Base-by-base conservation (phyloP, 2,329 filamentous ascomycete genomes). In the Neofusicoccum sp. region DNA sequence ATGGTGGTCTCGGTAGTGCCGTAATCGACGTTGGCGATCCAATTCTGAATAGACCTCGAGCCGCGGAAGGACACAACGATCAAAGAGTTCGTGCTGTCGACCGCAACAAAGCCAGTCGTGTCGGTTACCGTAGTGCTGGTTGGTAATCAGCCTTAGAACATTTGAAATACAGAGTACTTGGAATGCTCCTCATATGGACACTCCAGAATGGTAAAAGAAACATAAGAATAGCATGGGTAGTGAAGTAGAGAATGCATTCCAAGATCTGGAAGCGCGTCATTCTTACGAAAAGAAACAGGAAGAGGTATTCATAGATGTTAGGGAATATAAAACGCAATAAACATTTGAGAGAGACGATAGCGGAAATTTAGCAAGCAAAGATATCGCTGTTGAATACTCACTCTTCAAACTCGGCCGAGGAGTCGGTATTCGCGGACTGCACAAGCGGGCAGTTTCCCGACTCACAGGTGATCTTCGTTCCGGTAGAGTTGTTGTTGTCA, bases 21-120 rank as follows among this genome's bases (percentile, higher is more conserved):
- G 68, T 85, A 81, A 49, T 77, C 66, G 54, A 84, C 64, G 68
- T 90, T 83, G 60, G 84, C 80, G 67, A 89, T 78, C 81, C 82
- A 89, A 79, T 90, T 90, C 59, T 81, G 80, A 64, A 87, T 68
- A 44, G 83, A 85, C 64, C 75, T 74, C 58, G 83, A 85, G 67
- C 89, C 88, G 43, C 86, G 83, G 75, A 88, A 80, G 29, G 85
- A 80, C 41, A 88, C 72, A 48, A 90, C 83, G 64, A 90, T 86
- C 62, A 84, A 77, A 62, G 73, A 63, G 66, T 81, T 81, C 16
- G 80, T 81, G 5, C 70, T 67, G 68, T 83, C 81, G 28, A 72
- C 73, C 6, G 79, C 80, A 0, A 83, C 70, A 71, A 79, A 83
- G 16, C 81, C 81, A 0, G 80, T 79, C 1, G 74, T 71, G 56